Percentiles rank a stretch among this genome's conserved stretches.
Conservation (phyloP, 78 protist species). For the Bodo saltans region DNA sequence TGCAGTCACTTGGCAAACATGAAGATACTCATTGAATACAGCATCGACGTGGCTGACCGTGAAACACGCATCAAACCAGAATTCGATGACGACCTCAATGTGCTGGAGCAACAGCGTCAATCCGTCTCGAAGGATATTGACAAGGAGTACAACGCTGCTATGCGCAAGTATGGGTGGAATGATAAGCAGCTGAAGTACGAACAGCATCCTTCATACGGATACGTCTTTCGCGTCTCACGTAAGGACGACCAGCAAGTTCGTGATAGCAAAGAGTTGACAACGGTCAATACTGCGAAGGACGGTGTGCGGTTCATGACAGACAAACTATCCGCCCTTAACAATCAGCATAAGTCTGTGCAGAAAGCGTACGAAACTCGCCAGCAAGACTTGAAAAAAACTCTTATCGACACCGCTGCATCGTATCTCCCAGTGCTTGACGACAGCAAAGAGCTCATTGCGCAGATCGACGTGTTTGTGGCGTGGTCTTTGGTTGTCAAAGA, state of each 20-base stretch:
- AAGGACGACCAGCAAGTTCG: conserved; percentile 62
- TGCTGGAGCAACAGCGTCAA: background rate
- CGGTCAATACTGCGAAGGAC: background rate
- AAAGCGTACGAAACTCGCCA: background rate
- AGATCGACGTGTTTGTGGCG: conserved; percentile 61
- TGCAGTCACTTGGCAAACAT: background rate
- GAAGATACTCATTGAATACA: background rate
- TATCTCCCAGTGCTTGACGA: conserved; percentile 54
- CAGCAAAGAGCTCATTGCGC: conserved; percentile 43
- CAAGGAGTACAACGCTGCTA: background rate
- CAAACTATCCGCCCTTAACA: background rate
- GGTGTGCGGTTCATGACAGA: background rate
- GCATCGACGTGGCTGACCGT: background rate
- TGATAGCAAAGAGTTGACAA: conserved; percentile 1
- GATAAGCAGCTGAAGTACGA: conserved; percentile 54
- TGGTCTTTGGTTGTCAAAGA: conserved; percentile 28
- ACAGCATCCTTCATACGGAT: background rate
- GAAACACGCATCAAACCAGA: conserved; percentile 50
- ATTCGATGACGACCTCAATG: conserved; percentile 52
- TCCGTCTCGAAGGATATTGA: conserved; percentile 22
- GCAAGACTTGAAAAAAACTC: conserved; percentile 3
- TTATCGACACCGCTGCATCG: conserved; percentile 28
- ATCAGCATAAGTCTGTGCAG: background rate
- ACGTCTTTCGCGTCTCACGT: conserved; percentile 37
- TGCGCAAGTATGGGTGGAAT: background rate